Evolutionary conservation across 805 yeast species (phyloP).

Genomic region (Saccharomycodes ludwigii): DNA sequence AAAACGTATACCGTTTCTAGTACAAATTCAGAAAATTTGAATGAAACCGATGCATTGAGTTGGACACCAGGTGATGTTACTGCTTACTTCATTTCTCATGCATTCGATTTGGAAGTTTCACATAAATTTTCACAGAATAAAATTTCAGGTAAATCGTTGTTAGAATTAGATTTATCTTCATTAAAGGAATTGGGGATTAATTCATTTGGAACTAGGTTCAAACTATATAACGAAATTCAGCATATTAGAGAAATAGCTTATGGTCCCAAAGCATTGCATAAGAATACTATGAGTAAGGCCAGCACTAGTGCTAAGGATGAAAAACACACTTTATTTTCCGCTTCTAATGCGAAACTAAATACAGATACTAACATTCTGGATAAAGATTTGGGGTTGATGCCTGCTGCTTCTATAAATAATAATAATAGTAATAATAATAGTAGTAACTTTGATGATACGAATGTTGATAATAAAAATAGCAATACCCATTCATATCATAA

Average conservation of each 20-base stretch:
- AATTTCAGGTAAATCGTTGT: conserved; percentile 73
- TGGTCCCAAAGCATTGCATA: conserved; percentile 1
- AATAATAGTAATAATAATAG: no score
- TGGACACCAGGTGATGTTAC: conserved; percentile 90
- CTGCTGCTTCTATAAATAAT: conserved; percentile 26
- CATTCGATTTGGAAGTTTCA: conserved; percentile 65
- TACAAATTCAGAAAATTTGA: conserved; percentile 21
- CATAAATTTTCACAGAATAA: conserved; percentile 77
- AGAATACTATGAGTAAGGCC: conserved; percentile 1
- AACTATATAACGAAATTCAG: conserved; percentile 81
- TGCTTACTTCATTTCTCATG: conserved; percentile 56
- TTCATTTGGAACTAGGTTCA: conserved; percentile 92
- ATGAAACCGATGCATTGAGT: conserved; percentile 35
- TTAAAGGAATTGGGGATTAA: conserved; percentile 84
- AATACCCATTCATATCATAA: conserved; percentile 10
- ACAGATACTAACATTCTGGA: no score
- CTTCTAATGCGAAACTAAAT: no score
- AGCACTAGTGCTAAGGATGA: conserved; percentile 1
- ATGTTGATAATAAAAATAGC: conserved; percentile 11
- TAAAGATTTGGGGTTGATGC: no score
- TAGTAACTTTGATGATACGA: no score
- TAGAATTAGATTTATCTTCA: conserved; percentile 75
- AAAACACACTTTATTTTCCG: no score
- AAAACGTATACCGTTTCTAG: not conserved
- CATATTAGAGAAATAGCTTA: conserved; percentile 28